Percentiles rank a stretch among this genome's conserved stretches.
Evolutionary conservation across 1,284 basidiomycete species (phyloP).

Genomic region (Melampsora abietis-canadensis): DNA sequence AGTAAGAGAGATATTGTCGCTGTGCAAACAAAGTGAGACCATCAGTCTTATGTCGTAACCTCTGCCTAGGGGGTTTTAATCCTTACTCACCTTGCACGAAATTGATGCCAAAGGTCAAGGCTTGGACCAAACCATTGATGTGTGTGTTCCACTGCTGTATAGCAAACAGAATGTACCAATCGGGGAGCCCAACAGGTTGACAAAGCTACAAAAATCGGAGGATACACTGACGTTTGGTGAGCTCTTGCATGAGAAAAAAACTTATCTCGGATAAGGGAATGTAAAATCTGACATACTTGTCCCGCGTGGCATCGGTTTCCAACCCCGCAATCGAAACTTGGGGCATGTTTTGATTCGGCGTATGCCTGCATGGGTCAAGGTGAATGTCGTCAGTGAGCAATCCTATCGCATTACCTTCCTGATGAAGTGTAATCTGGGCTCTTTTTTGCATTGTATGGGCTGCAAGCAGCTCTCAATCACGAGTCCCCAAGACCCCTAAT

Average conservation of each 20-base stretch:
- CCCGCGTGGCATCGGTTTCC: slow-evolving; percentile 23
- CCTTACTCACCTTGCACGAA: slow-evolving; percentile 36
- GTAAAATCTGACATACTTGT: not conserved
- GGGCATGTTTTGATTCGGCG: slow-evolving; percentile 17
- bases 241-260: not conserved
- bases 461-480: too few species aligned
- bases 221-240: not conserved
- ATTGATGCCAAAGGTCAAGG: slow-evolving; percentile 19
- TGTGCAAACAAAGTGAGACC: not conserved
- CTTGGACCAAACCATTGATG: slow-evolving; percentile 21
- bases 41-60: not conserved
- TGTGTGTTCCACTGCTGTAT: slow-evolving; percentile 40
- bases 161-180: slow-evolving; percentile 41
- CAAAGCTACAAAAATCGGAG: slow-evolving; percentile 15
- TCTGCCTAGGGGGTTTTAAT: not conserved
- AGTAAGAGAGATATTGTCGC: slow-evolving; percentile 9
- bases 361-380: slow-evolving; percentile 8
- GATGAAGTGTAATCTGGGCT: too few species aligned
- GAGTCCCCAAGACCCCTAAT: too few species aligned
- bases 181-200: slow-evolving; percentile 17
- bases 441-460: too few species aligned
- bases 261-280: not conserved
- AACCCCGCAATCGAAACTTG: slow-evolving; percentile 35
- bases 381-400: too few species aligned
- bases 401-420: too few species aligned